These are phyloP conservation scores for Setaria viridis DNA, from an alignment of 202 grass and related monocot species.

Conservation along the genomic window DNA sequence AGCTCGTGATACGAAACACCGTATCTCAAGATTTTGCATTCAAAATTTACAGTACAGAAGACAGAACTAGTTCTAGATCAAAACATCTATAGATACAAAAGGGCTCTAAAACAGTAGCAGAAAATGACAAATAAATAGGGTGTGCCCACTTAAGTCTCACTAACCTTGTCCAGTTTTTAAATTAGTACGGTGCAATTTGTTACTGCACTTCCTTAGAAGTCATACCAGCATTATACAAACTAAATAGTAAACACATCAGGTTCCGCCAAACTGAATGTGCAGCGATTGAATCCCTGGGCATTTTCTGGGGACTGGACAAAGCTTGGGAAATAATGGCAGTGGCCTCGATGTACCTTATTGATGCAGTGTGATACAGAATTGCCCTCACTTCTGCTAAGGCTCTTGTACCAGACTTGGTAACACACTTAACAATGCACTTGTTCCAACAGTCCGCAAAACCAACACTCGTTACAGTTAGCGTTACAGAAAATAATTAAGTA, in stretches of 20 bases:
- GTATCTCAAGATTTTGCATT: not conserved
- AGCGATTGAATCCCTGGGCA: not conserved
- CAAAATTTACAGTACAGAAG: not conserved
- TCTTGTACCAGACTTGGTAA: slow-evolving; percentile 64
- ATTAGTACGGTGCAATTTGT: not conserved
- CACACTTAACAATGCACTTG: slow-evolving; percentile 63
- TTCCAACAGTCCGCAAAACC: slow-evolving; percentile 52
- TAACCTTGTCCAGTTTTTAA: not conserved
- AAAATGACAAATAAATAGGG: not conserved
- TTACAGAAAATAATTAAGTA: too few relatives aligned
- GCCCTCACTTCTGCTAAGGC: slow-evolving; percentile 59
- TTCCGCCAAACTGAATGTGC: not conserved
- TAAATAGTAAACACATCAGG: not conserved
- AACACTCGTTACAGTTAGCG: not conserved
- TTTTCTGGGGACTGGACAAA: slow-evolving; percentile 45
- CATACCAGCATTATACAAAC: not conserved
- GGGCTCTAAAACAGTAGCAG: not conserved
- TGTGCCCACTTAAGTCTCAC: not conserved
- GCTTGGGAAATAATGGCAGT: slow-evolving; percentile 52
- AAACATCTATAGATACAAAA: not conserved
- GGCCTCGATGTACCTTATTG: slow-evolving; percentile 62
- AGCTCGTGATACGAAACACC: not conserved
- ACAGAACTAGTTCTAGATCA: not conserved
- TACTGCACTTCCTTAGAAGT: not conserved
- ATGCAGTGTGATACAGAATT: slow-evolving; percentile 60